Conservation (phyloP, 1,139 yeast genomes). For the Hyphopichia fennica region DNA sequence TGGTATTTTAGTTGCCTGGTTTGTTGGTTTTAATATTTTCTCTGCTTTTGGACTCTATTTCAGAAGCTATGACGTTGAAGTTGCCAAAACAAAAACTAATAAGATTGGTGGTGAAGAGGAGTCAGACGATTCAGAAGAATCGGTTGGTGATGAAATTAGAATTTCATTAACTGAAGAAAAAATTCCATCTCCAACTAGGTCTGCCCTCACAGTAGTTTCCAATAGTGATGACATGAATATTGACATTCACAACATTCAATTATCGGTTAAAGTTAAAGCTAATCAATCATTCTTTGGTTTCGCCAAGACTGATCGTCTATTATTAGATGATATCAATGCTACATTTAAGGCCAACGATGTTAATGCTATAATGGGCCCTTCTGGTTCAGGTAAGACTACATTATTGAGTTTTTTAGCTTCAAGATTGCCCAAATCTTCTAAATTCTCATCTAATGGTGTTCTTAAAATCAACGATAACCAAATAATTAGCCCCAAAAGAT, state of each 20-base stretch:
- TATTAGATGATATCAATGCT: slow-evolving; percentile 54
- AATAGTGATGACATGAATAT: slow-evolving; percentile 15
- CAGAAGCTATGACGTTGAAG: slow-evolving; percentile 53
- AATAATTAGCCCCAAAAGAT: slow-evolving; percentile 40
- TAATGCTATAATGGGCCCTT: slow-evolving; percentile 89
- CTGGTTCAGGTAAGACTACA: slow-evolving; percentile 85
- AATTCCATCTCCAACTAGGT: not conserved
- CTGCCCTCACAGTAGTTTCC: no score
- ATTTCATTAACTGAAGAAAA: no score
- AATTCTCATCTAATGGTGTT: slow-evolving; percentile 25
- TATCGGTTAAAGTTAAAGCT: slow-evolving; percentile 15
- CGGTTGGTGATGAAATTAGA: not conserved
- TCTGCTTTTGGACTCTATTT: slow-evolving; percentile 48
- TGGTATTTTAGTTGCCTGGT: slow-evolving; percentile 60
- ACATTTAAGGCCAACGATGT: slow-evolving; percentile 58
- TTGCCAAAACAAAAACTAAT: slow-evolving; percentile 45
- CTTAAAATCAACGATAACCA: slow-evolving; percentile 21
- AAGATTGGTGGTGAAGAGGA: slow-evolving; percentile 33
- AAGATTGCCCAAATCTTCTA: slow-evolving; percentile 45
- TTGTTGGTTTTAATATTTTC: slow-evolving; percentile 51
- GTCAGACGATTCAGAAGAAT: slow-evolving; percentile 13
- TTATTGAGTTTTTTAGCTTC: slow-evolving; percentile 66
- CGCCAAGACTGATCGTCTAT: slow-evolving; percentile 7
- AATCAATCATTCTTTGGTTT: not conserved
- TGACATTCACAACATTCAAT: slow-evolving; percentile 17